Evolutionary conservation across 441 rosid genomes (phyloP).

Genomic region (Corymbia citriodora): DNA sequence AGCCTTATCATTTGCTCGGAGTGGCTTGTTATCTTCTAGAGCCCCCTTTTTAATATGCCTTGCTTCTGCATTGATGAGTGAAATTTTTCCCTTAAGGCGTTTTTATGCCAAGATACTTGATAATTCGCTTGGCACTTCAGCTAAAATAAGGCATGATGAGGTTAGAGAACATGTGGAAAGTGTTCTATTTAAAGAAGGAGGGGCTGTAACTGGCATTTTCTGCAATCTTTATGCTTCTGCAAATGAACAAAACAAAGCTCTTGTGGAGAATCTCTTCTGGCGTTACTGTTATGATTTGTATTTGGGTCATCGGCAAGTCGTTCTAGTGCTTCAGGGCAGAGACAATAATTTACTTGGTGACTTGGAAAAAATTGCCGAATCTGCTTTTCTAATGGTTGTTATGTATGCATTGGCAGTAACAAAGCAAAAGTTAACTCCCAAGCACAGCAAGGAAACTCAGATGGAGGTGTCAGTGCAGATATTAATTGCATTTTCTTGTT

Average conservation of each 20-base stretch:
- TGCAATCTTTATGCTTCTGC: conserved; percentile 68
- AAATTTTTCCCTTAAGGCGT: conserved; percentile 58
- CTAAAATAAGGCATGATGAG: conserved; percentile 25
- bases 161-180: conserved; percentile 51
- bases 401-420: conserved; percentile 70
- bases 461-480: conserved; percentile 64
- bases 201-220: conserved; percentile 61
- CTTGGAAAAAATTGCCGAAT: conserved; percentile 80
- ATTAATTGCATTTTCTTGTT: conserved; percentile 69
- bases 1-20: conserved; percentile 72
- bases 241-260: conserved; percentile 47
- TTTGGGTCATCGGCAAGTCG: conserved; percentile 58
- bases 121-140: conserved; percentile 11
- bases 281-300: conserved; percentile 67
- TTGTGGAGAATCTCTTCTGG: conserved; percentile 75
- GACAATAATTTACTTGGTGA: conserved; percentile 47
- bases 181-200: conserved; percentile 75
- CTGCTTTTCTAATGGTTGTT: conserved; percentile 89
- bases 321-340: conserved; percentile 52
- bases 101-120: conserved; percentile 41
- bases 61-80: conserved; percentile 59
- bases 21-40: conserved; percentile 53
- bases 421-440: conserved; percentile 51
- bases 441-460: conserved; percentile 42
- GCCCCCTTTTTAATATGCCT: conserved; percentile 51